A percentile compares a stretch with the other conserved stretches of the same genome.
Evolutionary conservation across 257 asterid species (phyloP).

Genomic region (Gentiana dahurica): DNA sequence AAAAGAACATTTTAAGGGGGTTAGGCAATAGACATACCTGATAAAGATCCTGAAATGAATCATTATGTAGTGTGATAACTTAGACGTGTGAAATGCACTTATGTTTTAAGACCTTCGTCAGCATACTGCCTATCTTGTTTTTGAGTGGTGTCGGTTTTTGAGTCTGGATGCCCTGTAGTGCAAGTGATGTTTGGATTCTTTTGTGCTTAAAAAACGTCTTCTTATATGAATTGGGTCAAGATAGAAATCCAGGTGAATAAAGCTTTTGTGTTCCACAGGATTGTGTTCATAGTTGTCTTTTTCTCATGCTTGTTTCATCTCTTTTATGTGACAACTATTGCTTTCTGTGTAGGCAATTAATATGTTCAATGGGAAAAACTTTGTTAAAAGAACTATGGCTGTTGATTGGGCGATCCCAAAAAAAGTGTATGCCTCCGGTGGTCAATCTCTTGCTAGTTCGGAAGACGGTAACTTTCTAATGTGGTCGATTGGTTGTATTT

Average conservation of each 20-base stretch:
- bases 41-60: too few species aligned
- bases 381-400: conserved; percentile 77
- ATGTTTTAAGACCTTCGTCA: too few species aligned
- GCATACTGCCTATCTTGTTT: too few species aligned
- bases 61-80: too few species aligned
- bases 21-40: not conserved
- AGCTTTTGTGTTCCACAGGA: conserved; percentile 1
- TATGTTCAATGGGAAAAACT: conserved; percentile 60
- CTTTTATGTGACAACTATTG: not conserved
- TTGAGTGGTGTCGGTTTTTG: too few species aligned
- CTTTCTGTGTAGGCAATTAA: conserved; percentile 52
- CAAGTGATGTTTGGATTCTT: too few species aligned
- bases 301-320: not conserved
- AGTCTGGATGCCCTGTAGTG: too few species aligned
- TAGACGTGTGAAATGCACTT: too few species aligned
- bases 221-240: not conserved
- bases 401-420: conserved; percentile 94
- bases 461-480: conserved; percentile 44
- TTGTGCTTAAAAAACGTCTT: too few species aligned
- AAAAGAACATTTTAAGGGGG: not conserved
- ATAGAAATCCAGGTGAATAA: not conserved
- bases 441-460: conserved; percentile 26
- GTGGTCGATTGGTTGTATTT: not conserved
- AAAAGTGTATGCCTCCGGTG: conserved; percentile 54
- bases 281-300: not conserved